Conservation (phyloP, 1,139 yeast species). For the Saccharomyces hybrid region DNA sequence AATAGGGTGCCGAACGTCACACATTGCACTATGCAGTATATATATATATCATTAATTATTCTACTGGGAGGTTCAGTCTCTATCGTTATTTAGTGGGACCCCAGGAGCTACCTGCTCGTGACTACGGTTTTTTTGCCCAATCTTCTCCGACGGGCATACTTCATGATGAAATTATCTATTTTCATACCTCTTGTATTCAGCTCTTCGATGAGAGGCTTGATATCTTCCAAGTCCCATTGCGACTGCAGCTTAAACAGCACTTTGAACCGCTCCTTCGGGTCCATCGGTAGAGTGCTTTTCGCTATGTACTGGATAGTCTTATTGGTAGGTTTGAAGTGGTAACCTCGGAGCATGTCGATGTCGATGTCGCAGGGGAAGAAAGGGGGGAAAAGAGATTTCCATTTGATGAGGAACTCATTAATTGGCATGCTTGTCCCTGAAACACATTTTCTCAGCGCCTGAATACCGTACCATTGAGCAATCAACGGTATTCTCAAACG, state of each 20-base stretch:
- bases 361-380: conserved; percentile 54
- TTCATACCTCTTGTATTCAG: conserved; percentile 51
- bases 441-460: conserved; percentile 40
- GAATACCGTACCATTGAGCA: conserved; percentile 55
- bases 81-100: neutral
- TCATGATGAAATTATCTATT: conserved; percentile 63
- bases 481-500: conserved; percentile 22
- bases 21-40: too few relatives aligned
- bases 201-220: conserved; percentile 59
- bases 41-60: neutral
- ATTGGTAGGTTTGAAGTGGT: conserved; percentile 42
- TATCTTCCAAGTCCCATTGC: conserved; percentile 67
- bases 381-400: conserved; percentile 64
- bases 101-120: neutral
- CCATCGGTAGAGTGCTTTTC: conserved; percentile 40
- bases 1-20: neutral
- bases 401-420: conserved; percentile 49
- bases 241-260: conserved; percentile 53
- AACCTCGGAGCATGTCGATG: conserved; percentile 45
- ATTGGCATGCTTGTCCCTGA: conserved; percentile 27
- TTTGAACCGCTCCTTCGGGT: conserved; percentile 49
- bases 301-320: conserved; percentile 46
- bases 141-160: conserved; percentile 62
- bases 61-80: neutral
- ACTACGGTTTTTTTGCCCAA: conserved; percentile 14